Evolutionary conservation across 495 filamentous ascomycete genomes (phyloP), one percentile per base, ranked within the genome.

Genomic region (Tuber magnatum): DNA sequence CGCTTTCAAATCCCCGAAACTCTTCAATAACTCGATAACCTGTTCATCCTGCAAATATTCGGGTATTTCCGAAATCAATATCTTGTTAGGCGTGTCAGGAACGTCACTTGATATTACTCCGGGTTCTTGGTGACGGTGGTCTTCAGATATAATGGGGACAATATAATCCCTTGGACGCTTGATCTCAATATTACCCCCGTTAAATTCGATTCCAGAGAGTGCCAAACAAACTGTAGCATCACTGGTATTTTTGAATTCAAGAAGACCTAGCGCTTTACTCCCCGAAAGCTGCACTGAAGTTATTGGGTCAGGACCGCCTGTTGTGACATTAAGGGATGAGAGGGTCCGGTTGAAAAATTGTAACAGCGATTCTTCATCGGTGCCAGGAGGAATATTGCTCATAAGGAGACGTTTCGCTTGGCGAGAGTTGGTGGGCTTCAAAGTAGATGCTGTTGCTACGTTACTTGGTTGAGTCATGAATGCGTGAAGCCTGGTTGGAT

Each of bases 91-190:
- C 32, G 92, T 95, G 82, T 99, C 95, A 42, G 93, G 88, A 61
- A 98, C 95, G 46, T 93, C 86, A 76, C 87, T 91, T 46, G 93
- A 91, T 68, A 97, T 87, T 18, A 91, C 88, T 22, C 92, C 94
- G 73, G 92, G 92, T 83, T 94, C 90, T 79, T 90, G 89, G 51
- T 91, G 88, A 7, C 75, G 73, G 20, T 71, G 70, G 40, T 89
- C 87, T 72, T 94, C 92, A n/a, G 88, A 86, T 48, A 90, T 85
- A 46, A 91, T 89, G 40, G 95, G 96, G 40, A 95, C 93, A 83
- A 99, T 97, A 84, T 99, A 99, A 83, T 99, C 96, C 85, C 96
- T 97, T 14, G 95, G 95, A 65, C 95, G 89, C 73, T 91, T 91
- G 76, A 99, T 93, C 51, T 91, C 88, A 72, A 99, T 87, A 70